phyloP scores from a whole-genome alignment of 345 rosid species.

The Citrus australasica region DNA sequence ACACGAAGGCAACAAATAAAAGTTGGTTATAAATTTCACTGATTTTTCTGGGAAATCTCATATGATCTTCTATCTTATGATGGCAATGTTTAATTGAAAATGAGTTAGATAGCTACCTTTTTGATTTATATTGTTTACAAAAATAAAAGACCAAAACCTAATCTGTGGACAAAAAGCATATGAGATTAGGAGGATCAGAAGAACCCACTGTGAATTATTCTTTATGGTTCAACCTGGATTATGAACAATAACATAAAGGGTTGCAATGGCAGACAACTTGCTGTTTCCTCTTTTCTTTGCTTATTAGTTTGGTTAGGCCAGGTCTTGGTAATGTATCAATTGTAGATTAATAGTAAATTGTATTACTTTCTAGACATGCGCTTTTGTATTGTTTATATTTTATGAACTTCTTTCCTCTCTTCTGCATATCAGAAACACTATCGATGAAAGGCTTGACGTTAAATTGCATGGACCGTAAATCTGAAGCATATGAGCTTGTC shows the following conservation, averaged over 20 bases:
- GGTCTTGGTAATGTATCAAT: neutral
- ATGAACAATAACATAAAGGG: neutral
- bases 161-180: neutral
- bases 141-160: neutral
- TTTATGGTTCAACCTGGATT: neutral
- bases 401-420: slow-evolving; percentile 1
- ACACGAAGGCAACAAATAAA: neutral
- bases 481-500: slow-evolving; percentile 98
- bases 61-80: no score
- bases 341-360: neutral
- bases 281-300: neutral
- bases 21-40: neutral
- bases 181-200: neutral
- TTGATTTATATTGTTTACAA: neutral
- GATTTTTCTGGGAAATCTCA: no score
- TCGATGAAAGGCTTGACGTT: slow-evolving; percentile 98
- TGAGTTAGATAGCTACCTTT: neutral
- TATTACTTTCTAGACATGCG: neutral
- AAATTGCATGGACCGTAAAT: slow-evolving; percentile 98
- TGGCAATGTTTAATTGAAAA: no score
- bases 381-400: neutral
- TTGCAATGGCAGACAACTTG: neutral
- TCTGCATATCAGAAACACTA: slow-evolving; percentile 68
- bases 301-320: neutral
- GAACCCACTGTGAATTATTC: neutral